Percentiles rank a stretch among this genome's conserved stretches.
phyloP scores from a whole-genome alignment of 164 flowering plant genomes.

The Buxus sempervirens region DNA sequence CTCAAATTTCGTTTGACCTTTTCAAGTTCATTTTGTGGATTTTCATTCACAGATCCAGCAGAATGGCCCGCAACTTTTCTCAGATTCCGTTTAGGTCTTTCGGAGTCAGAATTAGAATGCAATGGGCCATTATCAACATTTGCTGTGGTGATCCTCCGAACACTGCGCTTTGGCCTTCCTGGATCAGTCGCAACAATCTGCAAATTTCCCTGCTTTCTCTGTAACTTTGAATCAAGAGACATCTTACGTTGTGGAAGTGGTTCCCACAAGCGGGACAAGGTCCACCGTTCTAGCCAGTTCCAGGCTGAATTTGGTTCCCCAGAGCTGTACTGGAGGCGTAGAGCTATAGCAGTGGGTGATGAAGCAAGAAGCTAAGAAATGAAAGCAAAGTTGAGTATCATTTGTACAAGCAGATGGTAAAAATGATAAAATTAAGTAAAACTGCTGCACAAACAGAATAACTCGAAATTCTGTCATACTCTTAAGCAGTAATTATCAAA shows the following conservation, averaged over 20 bases:
- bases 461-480: no score
- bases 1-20: conserved; percentile 67
- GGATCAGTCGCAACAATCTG: conserved; percentile 33
- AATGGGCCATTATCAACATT: conserved; percentile 38
- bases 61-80: conserved; percentile 44
- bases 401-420: no score
- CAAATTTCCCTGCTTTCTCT: conserved; percentile 29
- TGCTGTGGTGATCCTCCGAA: conserved; percentile 39
- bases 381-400: background rate
- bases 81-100: conserved; percentile 50
- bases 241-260: conserved; percentile 41
- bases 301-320: conserved; percentile 63
- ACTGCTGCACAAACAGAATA: no score
- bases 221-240: conserved; percentile 29
- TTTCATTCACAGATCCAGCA: conserved; percentile 42
- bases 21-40: conserved; percentile 66
- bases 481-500: background rate
- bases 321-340: conserved; percentile 52
- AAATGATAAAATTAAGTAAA: background rate
- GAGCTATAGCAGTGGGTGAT: conserved; percentile 53
- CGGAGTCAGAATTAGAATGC: conserved; percentile 43
- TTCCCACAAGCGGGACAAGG: conserved; percentile 50
- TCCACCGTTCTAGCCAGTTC: conserved; percentile 91
- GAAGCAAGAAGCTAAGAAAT: conserved; percentile 58
- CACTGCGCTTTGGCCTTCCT: conserved; percentile 43